These are phyloP conservation scores for Thelonectria discophora DNA, from an alignment of 2,329 filamentous ascomycete genomes.

Conservation along the genomic window DNA sequence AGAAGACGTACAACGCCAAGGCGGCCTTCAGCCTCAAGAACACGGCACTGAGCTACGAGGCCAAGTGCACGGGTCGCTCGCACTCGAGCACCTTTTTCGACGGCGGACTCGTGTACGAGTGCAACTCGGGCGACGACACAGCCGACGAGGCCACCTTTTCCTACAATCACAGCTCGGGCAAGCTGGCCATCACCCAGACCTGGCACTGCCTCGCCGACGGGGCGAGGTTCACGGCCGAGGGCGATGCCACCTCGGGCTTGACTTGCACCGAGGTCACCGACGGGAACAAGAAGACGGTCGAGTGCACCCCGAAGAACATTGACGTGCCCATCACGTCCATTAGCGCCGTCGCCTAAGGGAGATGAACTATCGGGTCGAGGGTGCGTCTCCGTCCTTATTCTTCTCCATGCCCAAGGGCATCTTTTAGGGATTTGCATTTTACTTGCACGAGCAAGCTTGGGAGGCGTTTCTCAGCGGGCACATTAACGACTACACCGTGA, in stretches of 20 bases:
- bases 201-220: conserved; percentile 58
- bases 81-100: conserved; percentile 59
- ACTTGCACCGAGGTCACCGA: conserved; percentile 37
- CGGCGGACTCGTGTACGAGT: conserved; percentile 55
- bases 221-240: conserved; percentile 44
- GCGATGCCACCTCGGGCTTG: conserved; percentile 37
- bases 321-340: conserved; percentile 43
- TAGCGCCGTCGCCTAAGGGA: conserved; percentile 40
- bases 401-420: background rate
- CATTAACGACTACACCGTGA: conserved; percentile 38
- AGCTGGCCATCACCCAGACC: conserved; percentile 56
- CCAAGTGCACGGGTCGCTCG: conserved; percentile 53
- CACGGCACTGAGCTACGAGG: conserved; percentile 51
- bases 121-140: conserved; percentile 44
- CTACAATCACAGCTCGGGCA: conserved; percentile 50
- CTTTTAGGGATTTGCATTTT: conserved; percentile 8
- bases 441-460: conserved; percentile 27
- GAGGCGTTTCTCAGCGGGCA: conserved; percentile 31
- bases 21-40: conserved; percentile 60
- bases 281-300: conserved; percentile 42
- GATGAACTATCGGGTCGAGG: background rate
- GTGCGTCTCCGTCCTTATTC: background rate
- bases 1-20: conserved; percentile 51
- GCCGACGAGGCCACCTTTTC: conserved; percentile 51
- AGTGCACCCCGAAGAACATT: conserved; percentile 40